Percentiles rank a stretch among this genome's conserved stretches.
Evolutionary conservation across 148 eudicot species (phyloP).

Genomic region (Vaccinium corymbosum): DNA sequence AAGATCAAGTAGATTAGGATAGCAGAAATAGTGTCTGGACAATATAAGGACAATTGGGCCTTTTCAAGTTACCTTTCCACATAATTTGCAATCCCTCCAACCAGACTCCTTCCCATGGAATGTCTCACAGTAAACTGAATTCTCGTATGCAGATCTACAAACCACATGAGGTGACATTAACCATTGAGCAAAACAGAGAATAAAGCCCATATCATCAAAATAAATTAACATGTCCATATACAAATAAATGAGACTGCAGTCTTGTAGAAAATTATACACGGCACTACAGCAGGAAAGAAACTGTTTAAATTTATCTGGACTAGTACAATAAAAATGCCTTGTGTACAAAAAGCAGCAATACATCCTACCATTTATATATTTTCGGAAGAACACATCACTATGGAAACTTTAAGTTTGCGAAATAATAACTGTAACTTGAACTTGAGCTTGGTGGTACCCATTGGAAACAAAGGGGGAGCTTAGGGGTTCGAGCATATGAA

Average conservation of each 20-base stretch:
- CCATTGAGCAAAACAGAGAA: background rate
- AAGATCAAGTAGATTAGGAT: slow-evolving; percentile 19
- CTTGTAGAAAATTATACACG: background rate
- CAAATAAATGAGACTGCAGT: background rate
- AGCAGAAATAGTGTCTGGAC: background rate
- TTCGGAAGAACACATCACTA: background rate
- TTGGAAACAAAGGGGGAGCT: background rate
- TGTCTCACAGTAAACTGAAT: slow-evolving; percentile 63
- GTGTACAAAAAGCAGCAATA: background rate
- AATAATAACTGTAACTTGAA: background rate
- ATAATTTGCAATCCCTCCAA: slow-evolving; percentile 90
- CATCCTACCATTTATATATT: background rate
- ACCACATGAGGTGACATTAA: slow-evolving; percentile 22
- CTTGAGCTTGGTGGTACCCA: background rate
- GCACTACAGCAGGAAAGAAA: background rate
- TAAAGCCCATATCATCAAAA: background rate
- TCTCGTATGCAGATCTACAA: slow-evolving; percentile 73
- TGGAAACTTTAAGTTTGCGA: background rate
- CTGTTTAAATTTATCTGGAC: background rate
- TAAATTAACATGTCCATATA: background rate
- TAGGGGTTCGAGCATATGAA: background rate
- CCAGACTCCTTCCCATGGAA: slow-evolving; percentile 81
- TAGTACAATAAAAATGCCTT: background rate
- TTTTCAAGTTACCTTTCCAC: slow-evolving; percentile 59
- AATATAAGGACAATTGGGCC: slow-evolving; percentile 1